Evolutionary conservation across 768 basidiomycete species (phyloP).

Genomic region (Macrolepiota dolichaula): DNA sequence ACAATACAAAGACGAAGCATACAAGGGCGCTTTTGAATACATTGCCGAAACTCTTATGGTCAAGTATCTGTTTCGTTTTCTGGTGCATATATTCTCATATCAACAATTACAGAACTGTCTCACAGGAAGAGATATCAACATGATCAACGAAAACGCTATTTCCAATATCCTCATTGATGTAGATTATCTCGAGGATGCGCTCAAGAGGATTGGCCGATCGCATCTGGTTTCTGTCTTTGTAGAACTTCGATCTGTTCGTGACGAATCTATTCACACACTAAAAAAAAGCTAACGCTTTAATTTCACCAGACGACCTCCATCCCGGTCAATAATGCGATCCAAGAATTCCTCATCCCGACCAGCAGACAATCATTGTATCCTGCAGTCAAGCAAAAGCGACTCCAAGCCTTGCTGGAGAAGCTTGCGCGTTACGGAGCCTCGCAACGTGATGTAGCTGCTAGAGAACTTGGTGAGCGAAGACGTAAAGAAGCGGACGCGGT

Average conservation of each 20-base stretch:
- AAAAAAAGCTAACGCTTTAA: slow-evolving; percentile 5
- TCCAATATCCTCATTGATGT: slow-evolving; percentile 84
- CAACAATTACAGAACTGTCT: slow-evolving; percentile 61
- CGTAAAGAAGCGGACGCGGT: slow-evolving; percentile 78
- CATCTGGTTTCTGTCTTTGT: slow-evolving; percentile 71
- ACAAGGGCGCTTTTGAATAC: slow-evolving; percentile 83
- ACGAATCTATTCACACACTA: background rate
- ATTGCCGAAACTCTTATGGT: slow-evolving; percentile 91
- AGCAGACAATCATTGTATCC: slow-evolving; percentile 65
- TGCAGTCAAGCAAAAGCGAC: slow-evolving; percentile 63
- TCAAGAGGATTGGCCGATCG: slow-evolving; percentile 68
- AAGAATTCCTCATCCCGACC: slow-evolving; percentile 74
- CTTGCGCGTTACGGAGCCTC: slow-evolving; percentile 63
- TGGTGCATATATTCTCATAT: background rate
- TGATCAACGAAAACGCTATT: slow-evolving; percentile 88
- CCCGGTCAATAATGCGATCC: slow-evolving; percentile 67
- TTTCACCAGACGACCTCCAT: slow-evolving; percentile 62
- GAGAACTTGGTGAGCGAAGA: slow-evolving; percentile 69
- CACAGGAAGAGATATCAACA: slow-evolving; percentile 66
- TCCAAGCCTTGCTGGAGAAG: slow-evolving; percentile 78
- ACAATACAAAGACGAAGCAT: slow-evolving; percentile 84
- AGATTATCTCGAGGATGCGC: slow-evolving; percentile 85
- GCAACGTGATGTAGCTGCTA: slow-evolving; percentile 53
- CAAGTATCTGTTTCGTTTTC: slow-evolving; percentile 19
- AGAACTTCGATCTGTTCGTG: slow-evolving; percentile 73